Base-by-base conservation (phyloP, 2,329 filamentous ascomycete species). In the Trichoderma simmonsii region DNA sequence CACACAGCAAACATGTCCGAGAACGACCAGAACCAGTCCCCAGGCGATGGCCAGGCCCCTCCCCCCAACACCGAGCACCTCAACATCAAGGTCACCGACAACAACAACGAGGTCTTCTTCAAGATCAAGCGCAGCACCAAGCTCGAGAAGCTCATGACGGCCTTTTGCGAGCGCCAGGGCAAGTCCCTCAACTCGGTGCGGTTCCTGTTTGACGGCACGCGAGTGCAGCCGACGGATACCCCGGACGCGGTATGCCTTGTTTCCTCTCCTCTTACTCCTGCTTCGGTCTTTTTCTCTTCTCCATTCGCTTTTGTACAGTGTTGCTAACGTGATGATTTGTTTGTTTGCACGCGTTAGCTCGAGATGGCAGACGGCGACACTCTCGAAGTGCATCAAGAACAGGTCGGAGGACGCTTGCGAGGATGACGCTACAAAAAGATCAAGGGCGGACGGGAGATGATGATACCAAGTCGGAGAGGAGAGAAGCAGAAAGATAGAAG, bases 41-140 rank as follows among this genome's bases (percentile, higher is more conserved):
- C 66, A 18, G 21, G 24, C 64, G 51, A 59, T 18, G 15, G 64
- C 73, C 81, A 84, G 68, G 82, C 82, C 30, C 81, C 84, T 34
- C 79, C 83, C 67, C 84, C 85, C 28, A 84, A 85, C 71, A 85
- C 85, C 34, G 95, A 98, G 84, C 96, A 99, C 83, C 87, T 99
- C 6, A 99, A 99, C 85, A 98, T 99, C 85, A 99, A 99, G 82
- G 96, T 99, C 15, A 98, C 96, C 0, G 96, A 99, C 78, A 98
- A 97, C 85, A 98, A 98, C 86, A 99, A 99, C 82, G 96, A 99
- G 81, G 95, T 99, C 78, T 99, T 98, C 83, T 99, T 99, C 87
- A 99, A 99, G 87, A 99, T 99, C 86, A 99, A 99, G 91, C 90
- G 95, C 48, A 94, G 92, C 26, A 99, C 96, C 1, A 93, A 94